Conservation (phyloP, 176 grass and related monocot genomes). For the Triticum dicoccoides region DNA sequence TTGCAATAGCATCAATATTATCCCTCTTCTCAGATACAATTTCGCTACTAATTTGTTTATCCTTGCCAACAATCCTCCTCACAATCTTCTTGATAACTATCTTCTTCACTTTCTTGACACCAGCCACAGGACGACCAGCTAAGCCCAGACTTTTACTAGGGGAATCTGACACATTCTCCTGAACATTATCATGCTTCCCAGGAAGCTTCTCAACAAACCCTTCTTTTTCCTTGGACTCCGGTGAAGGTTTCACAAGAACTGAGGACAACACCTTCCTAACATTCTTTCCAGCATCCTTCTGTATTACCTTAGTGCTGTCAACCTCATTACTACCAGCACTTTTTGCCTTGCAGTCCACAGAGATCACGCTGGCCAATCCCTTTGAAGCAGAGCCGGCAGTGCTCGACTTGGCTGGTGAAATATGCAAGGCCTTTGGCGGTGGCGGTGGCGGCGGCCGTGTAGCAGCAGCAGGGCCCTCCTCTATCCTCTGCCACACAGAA, state of each 20-base stretch:
- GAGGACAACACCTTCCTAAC: conserved; percentile 46
- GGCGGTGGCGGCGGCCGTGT: neutral
- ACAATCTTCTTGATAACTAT: conserved; percentile 55
- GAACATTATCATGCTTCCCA: conserved; percentile 26
- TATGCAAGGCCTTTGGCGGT: conserved; percentile 33
- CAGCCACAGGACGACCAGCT: conserved; percentile 13
- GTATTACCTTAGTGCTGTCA: conserved; percentile 41
- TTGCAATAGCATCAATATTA: conserved; percentile 23
- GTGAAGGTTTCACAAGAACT: conserved; percentile 42
- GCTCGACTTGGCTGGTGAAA: conserved; percentile 42
- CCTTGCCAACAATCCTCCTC: conserved; percentile 48
- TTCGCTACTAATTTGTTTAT: conserved; percentile 36
- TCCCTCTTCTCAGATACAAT: conserved; percentile 44
- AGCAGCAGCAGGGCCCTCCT: conserved; percentile 60
- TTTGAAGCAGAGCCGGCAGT: conserved; percentile 25
- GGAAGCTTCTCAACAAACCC: conserved; percentile 35
- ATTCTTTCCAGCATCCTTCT: conserved; percentile 58
- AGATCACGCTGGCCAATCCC: conserved; percentile 36
- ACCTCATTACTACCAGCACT: conserved; percentile 35
- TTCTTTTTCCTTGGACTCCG: conserved; percentile 42
- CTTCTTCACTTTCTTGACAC: conserved; percentile 52
- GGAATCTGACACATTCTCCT: conserved; percentile 24
- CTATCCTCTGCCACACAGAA: conserved; percentile 88
- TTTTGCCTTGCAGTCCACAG: conserved; percentile 39
- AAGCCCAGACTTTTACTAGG: conserved; percentile 14